Percentiles rank a stretch among this genome's conserved stretches.
Evolutionary conservation across 2,329 filamentous ascomycete genomes (phyloP).

Genomic region (Ilyonectria destructans): DNA sequence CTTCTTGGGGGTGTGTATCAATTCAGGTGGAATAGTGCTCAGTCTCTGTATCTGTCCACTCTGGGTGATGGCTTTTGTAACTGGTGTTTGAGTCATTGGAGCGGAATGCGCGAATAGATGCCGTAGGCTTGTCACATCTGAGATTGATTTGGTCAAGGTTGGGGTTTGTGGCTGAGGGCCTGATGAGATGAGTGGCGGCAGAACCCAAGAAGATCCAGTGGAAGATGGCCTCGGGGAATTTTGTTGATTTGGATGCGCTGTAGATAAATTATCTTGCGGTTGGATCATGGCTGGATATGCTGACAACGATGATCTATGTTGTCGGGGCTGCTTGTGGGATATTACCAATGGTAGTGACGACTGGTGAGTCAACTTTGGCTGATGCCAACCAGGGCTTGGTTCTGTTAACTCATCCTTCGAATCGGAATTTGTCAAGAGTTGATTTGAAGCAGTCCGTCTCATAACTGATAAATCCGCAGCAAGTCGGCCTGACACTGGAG

Average conservation of each 20-base stretch:
- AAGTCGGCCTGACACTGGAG: neutral
- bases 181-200: neutral
- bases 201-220: neutral
- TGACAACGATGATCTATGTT: neutral
- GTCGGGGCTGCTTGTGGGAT: neutral
- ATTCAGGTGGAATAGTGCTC: constrained; percentile 9
- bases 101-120: neutral
- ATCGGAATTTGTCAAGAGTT: neutral
- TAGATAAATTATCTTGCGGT: neutral
- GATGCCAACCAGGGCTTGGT: neutral
- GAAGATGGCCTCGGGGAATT: neutral
- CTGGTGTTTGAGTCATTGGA: neutral
- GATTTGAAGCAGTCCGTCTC: neutral
- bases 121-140: neutral
- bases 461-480: neutral
- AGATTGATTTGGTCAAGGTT: neutral
- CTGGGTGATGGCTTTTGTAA: neutral
- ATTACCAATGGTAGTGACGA: neutral
- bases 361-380: neutral
- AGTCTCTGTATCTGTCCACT: neutral
- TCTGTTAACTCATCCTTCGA: neutral
- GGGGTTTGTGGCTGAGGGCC: neutral
- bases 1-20: neutral
- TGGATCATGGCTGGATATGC: neutral
- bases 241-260: neutral